Evolutionary conservation across 2,329 filamentous ascomycete genomes (phyloP), one percentile per base, ranked within the genome.

Genomic region (Aureobasidium sp.): DNA sequence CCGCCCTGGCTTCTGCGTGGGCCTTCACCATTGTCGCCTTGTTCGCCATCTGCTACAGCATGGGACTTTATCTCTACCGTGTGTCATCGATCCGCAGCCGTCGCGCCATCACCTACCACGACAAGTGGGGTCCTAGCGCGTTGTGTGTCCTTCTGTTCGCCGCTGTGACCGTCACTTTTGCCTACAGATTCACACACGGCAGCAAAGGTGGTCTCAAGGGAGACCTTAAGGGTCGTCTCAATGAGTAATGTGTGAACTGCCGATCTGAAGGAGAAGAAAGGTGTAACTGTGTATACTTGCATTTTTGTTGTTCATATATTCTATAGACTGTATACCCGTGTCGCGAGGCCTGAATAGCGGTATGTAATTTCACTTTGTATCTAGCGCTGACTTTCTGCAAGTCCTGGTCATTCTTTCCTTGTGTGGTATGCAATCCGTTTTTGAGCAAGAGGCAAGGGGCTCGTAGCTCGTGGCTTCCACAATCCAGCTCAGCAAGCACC

Each of bases 81-180:
- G 92, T 94, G 67, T 81, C 84, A 65, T 90, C 90, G 65, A 97
- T 97, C 71, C 84, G 90, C 67, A 87, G 87, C 68, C 82, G 93
- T 59, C 86, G 87, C 66, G 90, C 89, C n/a, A 91, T 93, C 44
- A 88, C 86, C 69, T 99, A 94, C 75, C 94, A 97, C 73, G 94
- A 99, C 74, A 87, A 85, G 68, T 89, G 87, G 81, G 94, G 94
- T 0, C 93, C 94, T 0, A 92, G 82, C 4, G 77, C 86, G 26
- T 81, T 99, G 36, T 96, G 92, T 68, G 70, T 81, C 9, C 83
- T 89, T 2, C 74, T 97, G 59, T 83, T 97, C 46, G 76, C 68
- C 0, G 90, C 92, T 2, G 85, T 97, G 12, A 78, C 82, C 4
- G 72, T 95, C 29, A 96, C 94, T 74, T 95, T 96, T 79, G 88